Evolutionary conservation across 768 basidiomycete genomes (phyloP).

Genomic region (Tephrocybe rancida): DNA sequence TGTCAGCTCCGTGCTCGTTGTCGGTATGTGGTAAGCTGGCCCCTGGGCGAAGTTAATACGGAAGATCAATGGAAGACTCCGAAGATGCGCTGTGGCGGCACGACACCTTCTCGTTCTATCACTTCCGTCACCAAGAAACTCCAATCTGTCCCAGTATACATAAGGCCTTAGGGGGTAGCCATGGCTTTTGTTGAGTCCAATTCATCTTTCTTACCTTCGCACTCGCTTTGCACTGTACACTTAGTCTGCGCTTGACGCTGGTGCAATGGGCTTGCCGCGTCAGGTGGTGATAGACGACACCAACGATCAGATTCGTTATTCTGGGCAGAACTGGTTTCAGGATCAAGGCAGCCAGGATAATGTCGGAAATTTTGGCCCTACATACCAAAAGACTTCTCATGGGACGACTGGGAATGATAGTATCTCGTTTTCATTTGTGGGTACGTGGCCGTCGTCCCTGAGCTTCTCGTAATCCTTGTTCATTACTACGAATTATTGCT

Average conservation of each 20-base stretch:
- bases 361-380: slow-evolving; percentile 32
- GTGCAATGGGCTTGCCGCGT: slow-evolving; percentile 17
- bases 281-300: slow-evolving; percentile 36
- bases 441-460: slow-evolving; percentile 15
- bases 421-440: slow-evolving; percentile 30
- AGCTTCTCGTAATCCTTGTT: background rate
- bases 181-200: no score
- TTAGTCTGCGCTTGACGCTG: background rate
- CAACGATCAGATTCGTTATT: slow-evolving; percentile 30
- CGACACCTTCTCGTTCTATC: no score
- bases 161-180: no score
- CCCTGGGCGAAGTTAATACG: no score
- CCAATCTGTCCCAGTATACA: no score
- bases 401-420: slow-evolving; percentile 29
- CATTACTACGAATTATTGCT: background rate
- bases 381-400: slow-evolving; percentile 31
- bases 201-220: background rate
- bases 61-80: no score
- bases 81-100: no score
- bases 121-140: no score
- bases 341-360: slow-evolving; percentile 26
- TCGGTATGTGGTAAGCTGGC: no score
- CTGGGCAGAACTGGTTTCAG: slow-evolving; percentile 29
- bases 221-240: background rate
- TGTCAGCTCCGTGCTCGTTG: no score